These are phyloP conservation scores for Cyberlindnera veronae DNA, from an alignment of 805 yeast species.

Conservation along the genomic window DNA sequence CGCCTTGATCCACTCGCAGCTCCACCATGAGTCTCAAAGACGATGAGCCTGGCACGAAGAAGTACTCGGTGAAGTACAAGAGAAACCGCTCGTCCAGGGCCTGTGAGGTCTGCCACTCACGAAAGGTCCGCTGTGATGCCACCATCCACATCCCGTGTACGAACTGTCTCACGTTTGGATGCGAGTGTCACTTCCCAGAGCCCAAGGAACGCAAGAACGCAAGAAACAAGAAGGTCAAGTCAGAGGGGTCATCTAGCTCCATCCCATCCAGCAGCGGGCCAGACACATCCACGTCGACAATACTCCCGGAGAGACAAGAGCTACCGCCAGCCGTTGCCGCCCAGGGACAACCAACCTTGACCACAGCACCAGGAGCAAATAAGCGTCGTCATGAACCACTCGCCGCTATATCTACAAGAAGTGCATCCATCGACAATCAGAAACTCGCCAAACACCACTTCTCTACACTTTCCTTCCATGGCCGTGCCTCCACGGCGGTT, in stretches of 20 bases:
- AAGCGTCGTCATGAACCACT: conserved; percentile 34
- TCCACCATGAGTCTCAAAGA: not conserved
- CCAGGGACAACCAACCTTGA: conserved; percentile 10
- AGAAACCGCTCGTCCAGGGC: conserved; percentile 59
- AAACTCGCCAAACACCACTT: conserved; percentile 21
- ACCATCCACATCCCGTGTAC: conserved; percentile 57
- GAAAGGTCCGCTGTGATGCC: conserved; percentile 81
- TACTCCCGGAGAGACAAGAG: not conserved
- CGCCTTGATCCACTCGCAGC: not conserved
- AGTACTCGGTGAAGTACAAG: conserved; percentile 44
- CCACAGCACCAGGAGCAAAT: conserved; percentile 8
- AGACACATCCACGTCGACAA: not conserved
- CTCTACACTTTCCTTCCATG: conserved; percentile 42
- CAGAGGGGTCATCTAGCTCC: not conserved
- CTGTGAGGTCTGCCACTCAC: conserved; percentile 70
- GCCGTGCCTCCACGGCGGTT: conserved; percentile 46
- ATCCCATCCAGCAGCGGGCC: not conserved
- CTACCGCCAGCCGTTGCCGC: not conserved
- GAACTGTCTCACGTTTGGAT: conserved; percentile 67
- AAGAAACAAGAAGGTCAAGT: conserved; percentile 21
- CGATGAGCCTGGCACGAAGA: conserved; percentile 17
- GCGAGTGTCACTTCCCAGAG: conserved; percentile 68
- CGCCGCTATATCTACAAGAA: conserved; percentile 31
- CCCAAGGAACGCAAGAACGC: conserved; percentile 42
- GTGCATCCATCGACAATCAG: conserved; percentile 28